These are phyloP conservation scores for Thalassia testudinum DNA, from an alignment of 116 monocot species.

Conservation along the genomic window DNA sequence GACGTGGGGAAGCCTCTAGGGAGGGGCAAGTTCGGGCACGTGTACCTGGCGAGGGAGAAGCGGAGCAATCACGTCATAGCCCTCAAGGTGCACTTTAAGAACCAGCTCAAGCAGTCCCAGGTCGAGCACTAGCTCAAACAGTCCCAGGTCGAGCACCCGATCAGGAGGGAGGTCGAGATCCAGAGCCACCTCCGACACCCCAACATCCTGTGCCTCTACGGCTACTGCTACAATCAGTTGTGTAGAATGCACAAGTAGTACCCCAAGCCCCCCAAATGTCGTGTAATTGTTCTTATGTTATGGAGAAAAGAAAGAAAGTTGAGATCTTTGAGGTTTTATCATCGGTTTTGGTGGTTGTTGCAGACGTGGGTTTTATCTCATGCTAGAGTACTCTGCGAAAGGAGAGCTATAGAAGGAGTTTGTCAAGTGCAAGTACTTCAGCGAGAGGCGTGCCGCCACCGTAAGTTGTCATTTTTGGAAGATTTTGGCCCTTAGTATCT, in stretches of 20 bases:
- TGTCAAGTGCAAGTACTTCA: constrained; percentile 56
- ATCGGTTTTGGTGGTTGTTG: constrained; percentile 1
- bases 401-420: constrained; percentile 78
- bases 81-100: constrained; percentile 91
- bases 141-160: constrained; percentile 93
- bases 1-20: constrained; percentile 92
- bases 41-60: constrained; percentile 90
- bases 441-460: constrained; percentile 37
- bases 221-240: constrained; percentile 98
- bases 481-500: too few relatives aligned
- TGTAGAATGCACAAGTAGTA: too few relatives aligned
- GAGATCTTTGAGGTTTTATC: neutral
- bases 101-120: constrained; percentile 88
- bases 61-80: constrained; percentile 89
- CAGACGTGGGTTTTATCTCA: constrained; percentile 67
- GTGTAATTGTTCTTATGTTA: too few relatives aligned
- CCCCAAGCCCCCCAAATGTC: too few relatives aligned
- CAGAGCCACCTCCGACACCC: constrained; percentile 88
- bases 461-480: too few relatives aligned
- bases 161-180: constrained; percentile 92
- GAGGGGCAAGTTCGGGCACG: constrained; percentile 97
- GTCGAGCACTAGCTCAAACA: constrained; percentile 98
- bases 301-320: too few relatives aligned
- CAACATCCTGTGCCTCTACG: constrained; percentile 87
- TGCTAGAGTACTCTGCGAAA: constrained; percentile 68